Evolutionary conservation across 306 rosid species (phyloP), one percentile per base, ranked within the genome.

Genomic region (Cicer arietinum): DNA sequence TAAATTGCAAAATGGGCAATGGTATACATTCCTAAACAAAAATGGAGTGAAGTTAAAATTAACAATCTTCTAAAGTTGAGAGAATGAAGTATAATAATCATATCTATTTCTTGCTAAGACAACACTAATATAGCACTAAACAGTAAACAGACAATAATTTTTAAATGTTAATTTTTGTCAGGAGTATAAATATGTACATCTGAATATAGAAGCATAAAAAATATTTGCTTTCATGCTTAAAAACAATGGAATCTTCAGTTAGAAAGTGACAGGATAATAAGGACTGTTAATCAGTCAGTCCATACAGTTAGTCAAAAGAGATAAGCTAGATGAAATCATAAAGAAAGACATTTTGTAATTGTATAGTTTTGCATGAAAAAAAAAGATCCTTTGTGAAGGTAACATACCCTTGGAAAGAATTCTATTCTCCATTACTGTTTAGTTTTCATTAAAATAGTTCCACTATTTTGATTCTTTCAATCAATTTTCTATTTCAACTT

Each of bases 1-100:
- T 77, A 95, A 80, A 80, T 95, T 95, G 91, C 99, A 95, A 88
- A 81, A 95, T 46, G 99, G 99, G 90, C 99, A 95, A 82, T 95
- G 99, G 83, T 95, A 95, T 69, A 95, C 96, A 78, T 87, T 79
- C 89, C 98, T 93, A 89, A 45, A 79, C 60, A 74, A 44, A 69
- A 53, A 69, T 58, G 35, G 57, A 6, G 71, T 41, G 22, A 64
- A 20, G 42, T 72, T 60, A 61, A 52, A 75, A 69, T 53, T 43
- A 51, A 61, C 61, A 77, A 69, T 47, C 53, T 14, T 50, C 54
- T 47, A 59, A 40, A 10, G 7, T 60, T 67, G 57, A 60, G 20
- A 71, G 67, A 68, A 57, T 30, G 67, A 39, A 59, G 43, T 71
- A 75, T 67, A 46, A n/a, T 44, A 76, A 70, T 17, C 57, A 51